A percentile compares a stretch with the other conserved stretches of the same genome.
Conservation (phyloP, 2,329 filamentous ascomycete genomes). For the Coniochaeta pulveracea region DNA sequence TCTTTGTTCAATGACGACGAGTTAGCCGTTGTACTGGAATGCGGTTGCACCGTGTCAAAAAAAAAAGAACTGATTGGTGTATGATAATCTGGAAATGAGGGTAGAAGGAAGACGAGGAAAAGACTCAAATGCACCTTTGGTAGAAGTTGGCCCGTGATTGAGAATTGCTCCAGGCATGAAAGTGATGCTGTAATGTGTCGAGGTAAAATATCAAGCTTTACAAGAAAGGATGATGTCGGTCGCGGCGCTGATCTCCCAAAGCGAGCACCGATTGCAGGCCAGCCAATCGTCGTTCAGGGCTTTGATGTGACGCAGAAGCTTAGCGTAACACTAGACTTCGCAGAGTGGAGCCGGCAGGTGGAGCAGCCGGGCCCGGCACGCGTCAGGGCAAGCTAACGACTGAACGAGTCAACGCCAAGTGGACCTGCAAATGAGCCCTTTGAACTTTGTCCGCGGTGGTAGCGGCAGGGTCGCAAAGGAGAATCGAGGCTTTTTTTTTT, state of each 20-base stretch:
- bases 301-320: not conserved
- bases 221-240: constrained; percentile 3
- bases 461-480: no score
- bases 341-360: not conserved
- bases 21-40: constrained; percentile 12
- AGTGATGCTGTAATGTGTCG: not conserved
- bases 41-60: not conserved
- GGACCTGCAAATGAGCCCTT: no score
- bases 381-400: not conserved
- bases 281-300: no score
- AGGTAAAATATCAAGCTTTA: constrained; percentile 1
- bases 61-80: no score
- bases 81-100: not conserved
- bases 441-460: no score
- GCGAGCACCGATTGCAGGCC: no score
- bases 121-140: constrained; percentile 1
- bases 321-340: not conserved
- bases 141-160: not conserved
- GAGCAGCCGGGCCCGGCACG: not conserved
- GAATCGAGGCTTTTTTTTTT: no score
- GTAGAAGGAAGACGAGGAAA: not conserved
- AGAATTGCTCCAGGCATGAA: constrained; percentile 3
- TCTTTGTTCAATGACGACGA: constrained; percentile 7
- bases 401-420: not conserved
- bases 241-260: not conserved